Conservation (phyloP, 75 land plant genomes). For the Sequoia sempervirens region DNA sequence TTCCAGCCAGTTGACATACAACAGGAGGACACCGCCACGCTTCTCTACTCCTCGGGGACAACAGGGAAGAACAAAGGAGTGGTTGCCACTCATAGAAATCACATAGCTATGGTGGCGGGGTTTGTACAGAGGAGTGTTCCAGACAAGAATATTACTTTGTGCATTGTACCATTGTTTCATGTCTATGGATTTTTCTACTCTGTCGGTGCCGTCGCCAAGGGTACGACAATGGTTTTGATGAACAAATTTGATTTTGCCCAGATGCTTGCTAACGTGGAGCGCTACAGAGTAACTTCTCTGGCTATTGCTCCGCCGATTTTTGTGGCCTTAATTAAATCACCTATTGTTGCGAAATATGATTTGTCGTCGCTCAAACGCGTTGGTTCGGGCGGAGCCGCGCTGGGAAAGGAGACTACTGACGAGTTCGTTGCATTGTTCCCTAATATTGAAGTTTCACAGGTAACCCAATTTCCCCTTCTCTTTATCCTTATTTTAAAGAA, state of each 20-base stretch:
- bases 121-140: neutral
- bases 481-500: neutral
- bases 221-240: conserved; percentile 28
- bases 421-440: conserved; percentile 26
- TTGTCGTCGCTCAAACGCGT: conserved; percentile 36
- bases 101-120: conserved; percentile 29
- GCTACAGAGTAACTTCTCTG: conserved; percentile 31
- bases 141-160: conserved; percentile 18
- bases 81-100: conserved; percentile 51
- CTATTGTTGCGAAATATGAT: conserved; percentile 27
- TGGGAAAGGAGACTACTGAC: conserved; percentile 32
- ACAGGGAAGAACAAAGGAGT: conserved; percentile 76
- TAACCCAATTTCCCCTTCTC: neutral
- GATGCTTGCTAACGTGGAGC: conserved; percentile 22
- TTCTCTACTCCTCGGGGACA: conserved; percentile 93
- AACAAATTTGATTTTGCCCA: conserved; percentile 23
- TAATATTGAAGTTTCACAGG: conserved; percentile 46
- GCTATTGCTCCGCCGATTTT: conserved; percentile 46
- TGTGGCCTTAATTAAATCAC: conserved; percentile 23
- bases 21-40: conserved; percentile 66
- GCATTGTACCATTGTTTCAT: conserved; percentile 71
- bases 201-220: conserved; percentile 13
- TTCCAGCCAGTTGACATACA: conserved; percentile 7
- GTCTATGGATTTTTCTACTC: conserved; percentile 44
- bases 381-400: conserved; percentile 59